phyloP scores from a whole-genome alignment of 768 basidiomycete genomes.

The Suillus americanus region DNA sequence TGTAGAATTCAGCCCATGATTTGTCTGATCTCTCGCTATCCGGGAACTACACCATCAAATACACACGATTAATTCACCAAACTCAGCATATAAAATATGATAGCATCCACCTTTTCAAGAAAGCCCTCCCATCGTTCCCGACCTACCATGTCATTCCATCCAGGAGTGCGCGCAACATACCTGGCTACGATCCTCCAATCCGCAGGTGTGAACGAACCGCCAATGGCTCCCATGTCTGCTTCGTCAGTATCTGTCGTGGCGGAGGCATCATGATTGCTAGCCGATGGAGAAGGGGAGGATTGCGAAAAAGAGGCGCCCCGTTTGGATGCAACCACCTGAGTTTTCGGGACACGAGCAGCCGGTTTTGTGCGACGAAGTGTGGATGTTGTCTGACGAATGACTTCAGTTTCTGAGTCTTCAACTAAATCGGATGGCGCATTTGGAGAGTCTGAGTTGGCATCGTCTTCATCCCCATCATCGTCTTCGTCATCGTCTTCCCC shows the following conservation, averaged over 20 bases:
- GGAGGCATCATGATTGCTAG: constrained; percentile 14
- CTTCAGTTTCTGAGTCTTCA: constrained; percentile 23
- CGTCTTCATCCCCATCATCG: constrained; percentile 34
- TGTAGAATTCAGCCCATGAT: constrained; percentile 63
- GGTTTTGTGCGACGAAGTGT: constrained; percentile 9
- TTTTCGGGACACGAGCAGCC: not conserved
- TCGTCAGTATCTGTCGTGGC: constrained; percentile 29
- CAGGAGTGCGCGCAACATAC: constrained; percentile 49
- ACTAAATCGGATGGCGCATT: constrained; percentile 9
- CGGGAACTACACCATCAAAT: constrained; percentile 40
- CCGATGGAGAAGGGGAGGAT: not conserved
- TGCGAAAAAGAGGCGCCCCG: not conserved
- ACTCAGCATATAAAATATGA: not conserved
- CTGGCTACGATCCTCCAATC: constrained; percentile 61
- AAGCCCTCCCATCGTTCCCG: constrained; percentile 60
- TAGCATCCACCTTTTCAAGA: constrained; percentile 43
- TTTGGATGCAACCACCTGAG: not conserved
- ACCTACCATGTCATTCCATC: constrained; percentile 41
- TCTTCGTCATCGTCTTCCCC: constrained; percentile 32
- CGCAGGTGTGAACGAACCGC: constrained; percentile 54
- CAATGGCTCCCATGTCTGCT: constrained; percentile 50
- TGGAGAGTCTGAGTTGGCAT: constrained; percentile 21
- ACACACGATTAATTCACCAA: not conserved
- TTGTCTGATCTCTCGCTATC: constrained; percentile 47
- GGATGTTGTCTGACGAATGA: constrained; percentile 17